Conservation (phyloP, 768 basidiomycete species). For the Collybia mongolica region DNA sequence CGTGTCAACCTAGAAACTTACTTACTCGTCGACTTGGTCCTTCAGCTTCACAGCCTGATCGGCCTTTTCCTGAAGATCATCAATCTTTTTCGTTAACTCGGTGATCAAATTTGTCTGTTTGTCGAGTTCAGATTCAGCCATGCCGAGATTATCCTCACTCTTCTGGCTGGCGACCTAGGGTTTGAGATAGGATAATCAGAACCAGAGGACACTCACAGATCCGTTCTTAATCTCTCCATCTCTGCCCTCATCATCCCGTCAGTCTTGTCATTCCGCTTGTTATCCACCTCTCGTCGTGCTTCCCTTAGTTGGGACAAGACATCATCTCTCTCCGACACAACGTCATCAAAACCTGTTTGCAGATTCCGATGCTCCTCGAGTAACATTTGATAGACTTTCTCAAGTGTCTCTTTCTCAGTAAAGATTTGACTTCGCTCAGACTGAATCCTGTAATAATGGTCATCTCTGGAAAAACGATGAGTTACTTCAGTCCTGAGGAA, state of each 20-base stretch:
- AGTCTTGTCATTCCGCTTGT: conserved; percentile 62
- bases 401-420: conserved; percentile 83
- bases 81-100: conserved; percentile 76
- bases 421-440: conserved; percentile 75
- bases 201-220: conserved; percentile 64
- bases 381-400: conserved; percentile 76
- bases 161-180: conserved; percentile 65
- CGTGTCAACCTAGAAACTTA: conserved; percentile 5
- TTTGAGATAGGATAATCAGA: conserved; percentile 16
- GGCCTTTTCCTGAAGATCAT: conserved; percentile 77
- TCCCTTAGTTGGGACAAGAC: conserved; percentile 61
- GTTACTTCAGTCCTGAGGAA: not conserved
- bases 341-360: conserved; percentile 78
- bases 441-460: conserved; percentile 86
- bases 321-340: conserved; percentile 77
- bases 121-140: conserved; percentile 81
- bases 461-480: conserved; percentile 55
- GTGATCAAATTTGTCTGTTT: conserved; percentile 67
- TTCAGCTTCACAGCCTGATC: conserved; percentile 80
- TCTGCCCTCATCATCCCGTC: conserved; percentile 79
- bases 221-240: conserved; percentile 75
- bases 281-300: conserved; percentile 57
- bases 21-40: conserved; percentile 94
- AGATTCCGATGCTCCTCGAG: conserved; percentile 73
- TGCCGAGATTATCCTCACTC: conserved; percentile 88